Conservation (phyloP, 257 asterid species). For the Plantago elongata region DNA sequence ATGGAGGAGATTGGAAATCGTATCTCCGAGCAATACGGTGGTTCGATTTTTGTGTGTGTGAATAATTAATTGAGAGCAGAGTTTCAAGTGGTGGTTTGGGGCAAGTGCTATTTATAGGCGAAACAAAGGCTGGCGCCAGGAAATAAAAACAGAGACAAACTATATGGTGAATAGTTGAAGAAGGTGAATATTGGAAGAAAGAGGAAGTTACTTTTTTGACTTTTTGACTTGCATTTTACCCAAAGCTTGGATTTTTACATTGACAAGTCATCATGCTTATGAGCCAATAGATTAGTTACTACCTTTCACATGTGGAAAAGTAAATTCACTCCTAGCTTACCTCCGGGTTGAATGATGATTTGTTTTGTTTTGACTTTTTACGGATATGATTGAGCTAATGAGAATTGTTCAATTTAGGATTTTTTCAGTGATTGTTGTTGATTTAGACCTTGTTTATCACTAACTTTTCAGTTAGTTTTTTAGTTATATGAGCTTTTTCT, state of each 20-base stretch:
- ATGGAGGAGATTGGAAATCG: slow-evolving; percentile 19
- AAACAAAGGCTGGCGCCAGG: slow-evolving; percentile 18
- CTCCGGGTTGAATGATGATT: too few relatives aligned
- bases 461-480: too few relatives aligned
- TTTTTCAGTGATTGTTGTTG: too few relatives aligned
- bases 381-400: too few relatives aligned
- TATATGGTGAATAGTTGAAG: too few relatives aligned
- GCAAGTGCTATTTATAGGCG: slow-evolving; percentile 32
- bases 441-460: too few relatives aligned
- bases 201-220: slow-evolving; percentile 3
- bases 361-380: too few relatives aligned
- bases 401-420: too few relatives aligned
- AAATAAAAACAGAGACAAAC: neutral
- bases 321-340: too few relatives aligned
- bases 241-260: neutral
- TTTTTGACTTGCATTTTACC: slow-evolving; percentile 17
- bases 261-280: too few relatives aligned
- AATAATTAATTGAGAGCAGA: slow-evolving; percentile 12
- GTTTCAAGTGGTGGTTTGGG: slow-evolving; percentile 15
- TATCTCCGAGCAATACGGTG: slow-evolving; percentile 44
- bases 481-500: too few relatives aligned
- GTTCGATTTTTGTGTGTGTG: neutral
- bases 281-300: neutral
- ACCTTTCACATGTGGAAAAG: neutral
- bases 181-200: slow-evolving; percentile 16